A percentile compares a stretch with the other conserved stretches of the same genome.
These are phyloP conservation scores for Suillus luteus DNA, from an alignment of 768 basidiomycete genomes.

Conservation along the genomic window DNA sequence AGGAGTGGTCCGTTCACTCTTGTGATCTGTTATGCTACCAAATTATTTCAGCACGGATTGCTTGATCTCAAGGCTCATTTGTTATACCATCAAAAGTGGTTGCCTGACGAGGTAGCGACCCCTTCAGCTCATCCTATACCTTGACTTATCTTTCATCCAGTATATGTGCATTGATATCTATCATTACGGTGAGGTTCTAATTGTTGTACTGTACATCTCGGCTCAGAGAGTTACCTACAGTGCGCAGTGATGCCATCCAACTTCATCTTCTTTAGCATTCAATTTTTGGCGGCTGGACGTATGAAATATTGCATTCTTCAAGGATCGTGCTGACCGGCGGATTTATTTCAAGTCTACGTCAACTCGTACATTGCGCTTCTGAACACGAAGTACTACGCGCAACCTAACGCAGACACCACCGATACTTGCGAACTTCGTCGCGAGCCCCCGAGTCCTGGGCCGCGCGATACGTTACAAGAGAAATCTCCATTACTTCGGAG, in stretches of 20 bases:
- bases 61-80: slow-evolving; percentile 4
- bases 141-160: neutral
- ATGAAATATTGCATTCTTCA: neutral
- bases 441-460: too few species aligned
- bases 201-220: neutral
- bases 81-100: slow-evolving; percentile 1
- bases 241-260: neutral
- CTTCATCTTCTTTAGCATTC: neutral
- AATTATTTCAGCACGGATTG: neutral
- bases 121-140: too few species aligned
- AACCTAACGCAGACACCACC: too few species aligned
- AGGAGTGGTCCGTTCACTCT: neutral
- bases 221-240: neutral
- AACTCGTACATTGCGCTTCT: slow-evolving; percentile 12
- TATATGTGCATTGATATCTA: neutral
- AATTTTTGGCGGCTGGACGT: neutral
- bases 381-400: neutral
- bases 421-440: neutral
- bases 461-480: neutral
- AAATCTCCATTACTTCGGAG: neutral
- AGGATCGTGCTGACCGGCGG: neutral
- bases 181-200: neutral
- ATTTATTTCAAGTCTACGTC: slow-evolving; percentile 2
- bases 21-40: neutral
- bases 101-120: slow-evolving; percentile 6